Evolutionary conservation across 2,329 filamentous ascomycete genomes (phyloP).

Genomic region (Xylaria sp.): DNA sequence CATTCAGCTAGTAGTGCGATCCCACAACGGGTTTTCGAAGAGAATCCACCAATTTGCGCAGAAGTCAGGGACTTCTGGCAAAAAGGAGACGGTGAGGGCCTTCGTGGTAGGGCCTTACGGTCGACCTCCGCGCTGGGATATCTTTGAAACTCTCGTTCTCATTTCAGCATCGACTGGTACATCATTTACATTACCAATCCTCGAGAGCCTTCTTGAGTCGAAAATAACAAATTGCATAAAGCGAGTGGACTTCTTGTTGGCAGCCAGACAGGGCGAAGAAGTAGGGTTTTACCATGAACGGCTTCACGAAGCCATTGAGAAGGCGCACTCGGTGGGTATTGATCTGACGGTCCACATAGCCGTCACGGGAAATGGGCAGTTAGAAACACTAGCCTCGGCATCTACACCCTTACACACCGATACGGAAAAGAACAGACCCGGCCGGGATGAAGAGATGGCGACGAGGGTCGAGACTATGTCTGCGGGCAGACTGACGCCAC

Average conservation of each 20-base stretch:
- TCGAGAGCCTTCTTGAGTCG: slow-evolving; percentile 63
- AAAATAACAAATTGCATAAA: slow-evolving; percentile 59
- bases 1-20: slow-evolving; percentile 67
- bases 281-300: slow-evolving; percentile 66
- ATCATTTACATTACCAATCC: slow-evolving; percentile 69
- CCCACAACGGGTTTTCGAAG: slow-evolving; percentile 67
- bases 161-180: slow-evolving; percentile 72
- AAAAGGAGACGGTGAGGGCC: slow-evolving; percentile 53
- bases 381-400: slow-evolving; percentile 36
- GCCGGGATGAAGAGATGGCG: slow-evolving; percentile 28
- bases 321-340: slow-evolving; percentile 58
- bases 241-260: slow-evolving; percentile 64
- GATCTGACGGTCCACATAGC: slow-evolving; percentile 65
- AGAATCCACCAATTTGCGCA: slow-evolving; percentile 61
- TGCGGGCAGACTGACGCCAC: slow-evolving; percentile 27
- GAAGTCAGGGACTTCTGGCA: slow-evolving; percentile 49
- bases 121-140: slow-evolving; percentile 64
- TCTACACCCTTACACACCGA: slow-evolving; percentile 36
- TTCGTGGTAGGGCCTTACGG: slow-evolving; percentile 69
- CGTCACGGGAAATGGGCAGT: slow-evolving; percentile 57
- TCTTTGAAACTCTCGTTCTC: slow-evolving; percentile 69
- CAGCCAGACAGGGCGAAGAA: slow-evolving; percentile 64
- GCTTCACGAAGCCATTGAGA: slow-evolving; percentile 58
- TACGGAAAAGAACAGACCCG: slow-evolving; percentile 43
- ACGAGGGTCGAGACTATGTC: slow-evolving; percentile 46